Base-by-base conservation (phyloP, 345 rosid genomes). In the Isatis tinctoria region DNA sequence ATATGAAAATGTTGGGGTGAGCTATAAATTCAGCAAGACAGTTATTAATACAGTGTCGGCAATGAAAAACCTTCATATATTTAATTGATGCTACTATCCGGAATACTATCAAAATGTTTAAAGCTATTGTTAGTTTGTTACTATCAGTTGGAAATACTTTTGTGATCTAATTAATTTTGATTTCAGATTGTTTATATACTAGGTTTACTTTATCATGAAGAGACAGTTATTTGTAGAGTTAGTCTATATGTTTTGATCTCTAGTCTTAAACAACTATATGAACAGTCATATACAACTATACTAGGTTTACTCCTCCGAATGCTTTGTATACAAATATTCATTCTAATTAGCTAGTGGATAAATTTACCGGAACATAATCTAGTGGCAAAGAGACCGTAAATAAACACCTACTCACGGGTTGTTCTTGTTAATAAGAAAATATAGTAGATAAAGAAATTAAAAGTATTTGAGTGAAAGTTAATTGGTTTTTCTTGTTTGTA, bases 21-120 rank as follows among this genome's bases (percentile, higher is more conserved):
- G 62, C 61, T 72, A 59, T 59, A 47, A 47, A 47, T 60, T 70
- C 48, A 36, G 49, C 49, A 17, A 60, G 39, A 48, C 10, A 26
- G 32, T 10, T 60, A 11, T 48, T 47, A 48, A 71, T 60, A 49
- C 32, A 28, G 30, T 72, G 63, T 63, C 64, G 63, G 76, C 43
- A 10, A 52, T 22, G 9, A 24, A 1, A 14, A 60, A 49, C 1
- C 40, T 49, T 60, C 8, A 10, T 12, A 22, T 36, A 36, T 47
- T n/a, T 6, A 26, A n/a, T 0, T 60, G 60, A 37, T 36, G 47
- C 47, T 59, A 3, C 8, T 14, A 33, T 45, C 0, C 26, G 8
- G 16, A 35, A 59, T 60, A 27, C 27, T 60, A 27, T 47, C 67
- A 59, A 59, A 10, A 28, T 33, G n/a, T 41, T 41, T 56, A 8